Evolutionary conservation across 306 rosid genomes (phyloP), one percentile per base, ranked within the genome.

Genomic region (Prunus davidiana): DNA sequence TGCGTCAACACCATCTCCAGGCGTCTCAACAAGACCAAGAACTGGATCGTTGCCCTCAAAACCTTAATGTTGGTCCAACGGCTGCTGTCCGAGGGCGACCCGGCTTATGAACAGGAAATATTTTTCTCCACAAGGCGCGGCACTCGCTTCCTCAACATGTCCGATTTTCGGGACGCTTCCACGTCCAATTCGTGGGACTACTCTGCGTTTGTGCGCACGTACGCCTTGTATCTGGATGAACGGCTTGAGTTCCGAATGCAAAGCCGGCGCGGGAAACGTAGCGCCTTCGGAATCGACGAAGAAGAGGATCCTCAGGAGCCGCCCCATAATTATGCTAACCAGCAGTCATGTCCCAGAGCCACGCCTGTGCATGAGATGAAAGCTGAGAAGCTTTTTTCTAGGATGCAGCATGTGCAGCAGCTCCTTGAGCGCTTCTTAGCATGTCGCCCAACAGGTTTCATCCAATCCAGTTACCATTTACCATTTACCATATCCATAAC

Each of bases 71-170:
- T 95, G 72, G 84, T 95, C 47, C 97, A 95, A 41, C 81, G 98
- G 50, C 78, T 95, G 22, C 43, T 95, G 2, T 47, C 81, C 4
- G 98, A 95, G 28, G 98, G 98, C 1, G 98, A 95, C 75, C 98
- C 97, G 0, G 98, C 98, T 0, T 95, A 92, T n/a, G 98, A 95
- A 75, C 97, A 92, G 38, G 99, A 95, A 66, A 88, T 95, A 16
- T 95, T 92, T 81, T 95, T 95, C 72, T 89, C 99, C 7, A 95
- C 99, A 1, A 80, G 99, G 10, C 90, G 92, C 0, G 99, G 99
- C 1, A 95, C 97, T 19, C 88, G 99, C 20, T 83, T 95, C 56
- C 89, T 95, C 46, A 95, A 95, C 87, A 80, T 95, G 96, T 89
- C 97, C 4, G 97, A 95, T 82, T 95, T 95, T 63, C 81, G 93